Evolutionary conservation across 192 early-diverging fungal species (phyloP), one percentile per base, ranked within the genome.

Genomic region (Mortierella claussenii): DNA sequence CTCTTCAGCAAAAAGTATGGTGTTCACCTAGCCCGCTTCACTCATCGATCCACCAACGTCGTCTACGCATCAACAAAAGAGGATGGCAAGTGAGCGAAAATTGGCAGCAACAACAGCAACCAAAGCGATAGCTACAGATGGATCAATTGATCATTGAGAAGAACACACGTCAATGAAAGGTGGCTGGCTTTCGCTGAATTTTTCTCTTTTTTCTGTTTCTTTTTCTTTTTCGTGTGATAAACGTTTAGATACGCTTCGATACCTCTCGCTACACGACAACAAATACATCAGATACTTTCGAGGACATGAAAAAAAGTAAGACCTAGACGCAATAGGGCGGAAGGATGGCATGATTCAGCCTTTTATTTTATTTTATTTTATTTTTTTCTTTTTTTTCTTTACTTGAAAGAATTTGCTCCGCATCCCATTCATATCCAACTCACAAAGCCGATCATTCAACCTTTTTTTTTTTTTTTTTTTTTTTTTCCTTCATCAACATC

Each of bases 1-100:
- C 78, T 93, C 15, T 95, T 87, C 70, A 95, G 93, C 71, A 96
- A 97, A 84, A 99, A 99, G 47, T 99, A 98, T 69, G 97, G 97
- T 8, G 95, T 95, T 52, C 83, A 89, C 32, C 75, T 95, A 27
- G 95, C 94, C 2, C 86, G 90, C 21, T 99, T 98, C 64, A 97
- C 96, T 13, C 94, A 95, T 79, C 81, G 87, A 46, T 63, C 80
- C 10, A 91, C 87, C 20, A 92, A 85, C 65, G 87, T 98, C 28
- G 83, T 97, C 27, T 92, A 98, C 71, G 92, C 94, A 10, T 98
- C 96, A 6, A 97, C 96, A 59, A 99, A 99, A 68, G 90, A 93
- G 69, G 92, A 97, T 81, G 86, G 92, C 92, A 80, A 69, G 49
- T 11, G 11, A 1, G 7, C 13, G 13, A 40, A 40, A 13, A 7